Conservation (phyloP, 257 asterid species). For the Petunia secreta region DNA sequence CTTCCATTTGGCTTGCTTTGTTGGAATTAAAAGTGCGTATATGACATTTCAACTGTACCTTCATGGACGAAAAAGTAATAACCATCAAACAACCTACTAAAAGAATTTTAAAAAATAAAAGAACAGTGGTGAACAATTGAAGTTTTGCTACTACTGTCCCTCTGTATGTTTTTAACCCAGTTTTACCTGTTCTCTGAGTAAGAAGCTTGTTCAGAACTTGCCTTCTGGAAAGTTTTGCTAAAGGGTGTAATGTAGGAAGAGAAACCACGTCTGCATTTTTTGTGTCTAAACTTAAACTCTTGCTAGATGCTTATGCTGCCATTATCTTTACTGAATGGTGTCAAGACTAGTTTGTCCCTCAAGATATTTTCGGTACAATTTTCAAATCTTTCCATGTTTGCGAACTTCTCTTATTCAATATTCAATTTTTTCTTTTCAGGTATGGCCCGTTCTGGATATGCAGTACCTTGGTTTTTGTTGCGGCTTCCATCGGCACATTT, state of each 20-base stretch:
- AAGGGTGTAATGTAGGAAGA: slow-evolving; percentile 10
- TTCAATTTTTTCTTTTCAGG: slow-evolving; percentile 45
- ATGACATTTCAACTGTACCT: neutral
- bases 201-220: neutral
- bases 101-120: neutral
- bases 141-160: neutral
- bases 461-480: slow-evolving; percentile 93
- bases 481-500: slow-evolving; percentile 96
- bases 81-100: neutral
- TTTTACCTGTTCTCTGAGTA: neutral
- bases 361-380: neutral
- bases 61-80: neutral
- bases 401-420: neutral
- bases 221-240: neutral
- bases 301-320: slow-evolving; percentile 20
- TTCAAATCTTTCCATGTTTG: neutral
- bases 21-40: neutral
- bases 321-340: neutral
- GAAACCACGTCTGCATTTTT: neutral
- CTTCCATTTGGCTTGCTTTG: neutral
- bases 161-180: neutral
- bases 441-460: slow-evolving; percentile 99
- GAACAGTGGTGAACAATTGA: neutral
- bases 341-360: neutral
- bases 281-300: neutral